A percentile compares a stretch with the other conserved stretches of the same genome.
Evolutionary conservation across 257 asterid species (phyloP).

Genomic region (Datura wrightii): DNA sequence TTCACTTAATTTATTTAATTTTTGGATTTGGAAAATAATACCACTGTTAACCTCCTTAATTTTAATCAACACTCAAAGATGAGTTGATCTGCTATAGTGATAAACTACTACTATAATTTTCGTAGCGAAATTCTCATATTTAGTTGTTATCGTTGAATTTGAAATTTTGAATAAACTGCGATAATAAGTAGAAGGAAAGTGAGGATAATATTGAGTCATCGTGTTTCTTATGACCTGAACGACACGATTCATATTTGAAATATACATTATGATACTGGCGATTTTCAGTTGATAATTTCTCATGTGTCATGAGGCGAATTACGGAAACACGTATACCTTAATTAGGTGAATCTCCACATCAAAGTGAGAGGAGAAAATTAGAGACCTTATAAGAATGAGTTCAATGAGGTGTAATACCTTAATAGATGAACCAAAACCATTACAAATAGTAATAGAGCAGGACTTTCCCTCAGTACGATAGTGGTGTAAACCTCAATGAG

Average conservation of each 20-base stretch:
- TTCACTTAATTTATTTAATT: no score
- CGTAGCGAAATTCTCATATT: neutral
- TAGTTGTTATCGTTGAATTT: neutral
- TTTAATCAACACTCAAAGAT: neutral
- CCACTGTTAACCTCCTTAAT: neutral
- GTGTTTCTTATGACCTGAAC: neutral
- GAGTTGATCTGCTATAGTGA: neutral
- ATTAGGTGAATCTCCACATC: no score
- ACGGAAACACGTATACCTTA: no score
- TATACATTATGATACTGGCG: no score
- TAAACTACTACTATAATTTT: neutral
- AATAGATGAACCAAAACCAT: no score
- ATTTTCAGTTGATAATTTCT: neutral
- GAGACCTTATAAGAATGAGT: neutral
- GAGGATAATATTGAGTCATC: neutral
- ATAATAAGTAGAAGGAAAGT: rapidly evolving
- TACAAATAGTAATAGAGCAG: neutral
- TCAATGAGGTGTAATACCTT: neutral
- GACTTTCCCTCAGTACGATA: neutral
- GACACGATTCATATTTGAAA: no score
- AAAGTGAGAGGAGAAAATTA: neutral
- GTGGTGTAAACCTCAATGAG: no score
- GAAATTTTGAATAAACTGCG: neutral
- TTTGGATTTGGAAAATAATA: neutral
- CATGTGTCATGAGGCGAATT: no score